Base-by-base conservation (phyloP, 108 stramenopile species). In the Cyclotella baltica region DNA sequence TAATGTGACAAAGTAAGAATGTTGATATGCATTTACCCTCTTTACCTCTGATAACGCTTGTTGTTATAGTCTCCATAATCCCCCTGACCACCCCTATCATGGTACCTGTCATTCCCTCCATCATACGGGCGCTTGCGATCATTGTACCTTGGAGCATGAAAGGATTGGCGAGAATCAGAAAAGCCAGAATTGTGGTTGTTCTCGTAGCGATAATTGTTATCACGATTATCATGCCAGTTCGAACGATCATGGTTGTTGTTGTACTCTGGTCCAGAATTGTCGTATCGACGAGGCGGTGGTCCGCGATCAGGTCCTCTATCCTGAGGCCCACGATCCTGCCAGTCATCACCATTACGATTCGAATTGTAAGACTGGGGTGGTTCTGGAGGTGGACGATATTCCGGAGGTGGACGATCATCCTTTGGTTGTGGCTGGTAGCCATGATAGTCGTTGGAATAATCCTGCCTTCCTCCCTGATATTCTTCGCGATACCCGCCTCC, bases 1-100 rank as follows among this genome's bases (percentile, higher is more conserved):
- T 36, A 53, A 75, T 65, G 53, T 75, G 37, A 37, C 16, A 33
- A 64, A 65, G 36, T 51, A 38, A 51, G 36, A 64, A 63, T 48
- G 61, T 35, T 25, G 34, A 55, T 75, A 75, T 75, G 73, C 51
- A 76, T 61, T 8, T 50, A 37, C 63, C 67, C 28, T 71, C 13
- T 11, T 30, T 84, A 78, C 37, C 83, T 82, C 35, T 65, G 29
- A 40, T 63, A 62, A 30, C 84, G 76, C 34, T 80, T 62, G 53
- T 75, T 48, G 37, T 83, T 77, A 29, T 56, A 62, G 61, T 50
- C 62, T 31, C 48, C 37, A 30, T 56, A 46, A 16, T 28, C 62
- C 47, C 47, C 73, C 34, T 53, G 71, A 38, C 65, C 68, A 20
- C 58, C 53, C 29, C 72, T 43, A 28, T 72, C 65, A 31, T 67